Evolutionary conservation across 257 asterid genomes (phyloP), one percentile per base, ranked within the genome.

Genomic region (Solanum gracilifrons): DNA sequence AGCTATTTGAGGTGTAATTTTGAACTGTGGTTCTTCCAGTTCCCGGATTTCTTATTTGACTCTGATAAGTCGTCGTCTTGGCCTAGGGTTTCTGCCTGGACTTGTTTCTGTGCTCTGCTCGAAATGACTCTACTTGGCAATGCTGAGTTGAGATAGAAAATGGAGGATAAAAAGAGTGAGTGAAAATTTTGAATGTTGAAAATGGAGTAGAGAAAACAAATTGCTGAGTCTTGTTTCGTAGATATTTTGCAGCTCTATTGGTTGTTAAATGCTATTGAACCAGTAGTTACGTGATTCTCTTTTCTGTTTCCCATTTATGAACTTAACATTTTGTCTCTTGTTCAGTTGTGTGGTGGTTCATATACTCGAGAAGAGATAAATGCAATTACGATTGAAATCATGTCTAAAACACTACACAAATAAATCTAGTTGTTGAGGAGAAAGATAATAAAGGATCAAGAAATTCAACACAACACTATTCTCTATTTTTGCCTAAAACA

Each of bases 11-110:
- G 27, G 15, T 62, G 7, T 96, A 89, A 92, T 90, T 87, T 88
- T 88, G 58, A 89, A 90, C 51, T 94, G 91, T 88, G 89, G 92
- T 88, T 92, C 89, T 87, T 90, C 94, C n/a, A 93, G 92, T 83
- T 86, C 88, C 10, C 79, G 87, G 3, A 25, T 68, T 29, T 68
- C 12, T 29, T 68, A 15, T 68, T 68, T 10, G 75, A 68, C 75
- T 68, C 36, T 29, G 12, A 15, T 13, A 68, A 16, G 39, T 32
- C 7, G n/a, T 71, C n/a, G 25, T 71, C 37, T 71, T 31, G 77
- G 39, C 4, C 39, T 31, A 71, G 41, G 77, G 39, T 71, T 7
- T 71, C 11, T 58, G 66, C 25, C 66, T 58, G 66, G 2, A 3
- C 25, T 58, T 58, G 11, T 58, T 58, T 20, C n/a, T 68, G 12